Percentiles rank a stretch among this genome's conserved stretches.
phyloP scores from a whole-genome alignment of 331 rosid genomes.

The Pyrus hybrid region DNA sequence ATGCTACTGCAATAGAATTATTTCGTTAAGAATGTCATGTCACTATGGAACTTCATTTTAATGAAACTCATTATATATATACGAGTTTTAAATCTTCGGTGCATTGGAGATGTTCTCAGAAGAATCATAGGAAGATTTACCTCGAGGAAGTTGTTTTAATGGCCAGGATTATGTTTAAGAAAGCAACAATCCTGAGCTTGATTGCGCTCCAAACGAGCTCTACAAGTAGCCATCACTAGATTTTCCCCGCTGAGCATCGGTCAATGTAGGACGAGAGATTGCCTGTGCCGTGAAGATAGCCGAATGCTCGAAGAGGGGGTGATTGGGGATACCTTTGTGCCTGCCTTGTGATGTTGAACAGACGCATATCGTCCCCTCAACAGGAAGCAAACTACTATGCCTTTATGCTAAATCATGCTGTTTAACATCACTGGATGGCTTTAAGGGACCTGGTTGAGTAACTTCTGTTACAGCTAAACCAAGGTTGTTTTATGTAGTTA shows the following conservation, averaged over 20 bases:
- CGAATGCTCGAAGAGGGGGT: neutral
- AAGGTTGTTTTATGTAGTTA: neutral
- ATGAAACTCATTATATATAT: neutral
- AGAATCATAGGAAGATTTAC: neutral
- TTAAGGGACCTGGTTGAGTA: neutral
- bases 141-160: neutral
- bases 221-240: neutral
- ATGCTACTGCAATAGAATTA: neutral
- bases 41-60: neutral
- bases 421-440: constrained; percentile 2
- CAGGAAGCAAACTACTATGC: constrained; percentile 17
- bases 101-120: neutral
- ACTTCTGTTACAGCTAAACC: neutral
- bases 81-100: neutral
- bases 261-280: neutral
- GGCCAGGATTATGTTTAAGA: neutral
- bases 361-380: neutral
- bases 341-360: constrained; percentile 1
- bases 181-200: neutral
- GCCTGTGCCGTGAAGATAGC: neutral
- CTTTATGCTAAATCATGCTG: neutral
- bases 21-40: neutral
- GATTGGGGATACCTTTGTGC: neutral
- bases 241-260: neutral
- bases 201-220: constrained; percentile 1